Percentiles rank a stretch among this genome's conserved stretches.
Evolutionary conservation across 192 early-diverging fungal genomes (phyloP).

Genomic region (Spinellus fusiger): DNA sequence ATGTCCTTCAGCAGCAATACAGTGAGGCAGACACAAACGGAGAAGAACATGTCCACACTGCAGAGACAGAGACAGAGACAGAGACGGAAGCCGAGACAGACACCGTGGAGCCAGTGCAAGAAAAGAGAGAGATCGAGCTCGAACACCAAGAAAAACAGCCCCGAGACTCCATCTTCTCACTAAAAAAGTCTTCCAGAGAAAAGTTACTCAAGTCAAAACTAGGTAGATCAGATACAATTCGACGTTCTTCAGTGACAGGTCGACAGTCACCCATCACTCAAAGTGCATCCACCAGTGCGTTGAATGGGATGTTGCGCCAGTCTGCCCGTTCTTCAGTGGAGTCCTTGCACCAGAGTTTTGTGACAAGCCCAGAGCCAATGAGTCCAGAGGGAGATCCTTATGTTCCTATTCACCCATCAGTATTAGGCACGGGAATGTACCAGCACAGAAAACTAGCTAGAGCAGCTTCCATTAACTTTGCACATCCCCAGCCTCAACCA

Average conservation of each 20-base stretch:
- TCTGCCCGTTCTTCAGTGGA: conserved; percentile 13
- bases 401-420: not conserved
- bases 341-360: conserved; percentile 7
- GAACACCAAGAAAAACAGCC: no score
- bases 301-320: not conserved
- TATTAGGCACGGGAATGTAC: not conserved
- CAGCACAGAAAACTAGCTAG: not conserved
- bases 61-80: not conserved
- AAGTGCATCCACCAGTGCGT: not conserved
- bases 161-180: no score
- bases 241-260: not conserved
- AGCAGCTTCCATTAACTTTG: conserved; percentile 8
- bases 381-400: conserved; percentile 10
- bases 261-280: not conserved
- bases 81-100: not conserved
- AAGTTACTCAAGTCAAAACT: not conserved
- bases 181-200: not conserved
- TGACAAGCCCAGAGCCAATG: conserved; percentile 13
- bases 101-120: no score
- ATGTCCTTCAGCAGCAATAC: conserved; percentile 19
- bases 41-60: not conserved
- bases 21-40: not conserved
- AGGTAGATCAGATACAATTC: not conserved
- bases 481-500: not conserved
- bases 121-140: no score